Conservation (phyloP, 2,329 filamentous ascomycete species). For the Colletotrichum godetiae region DNA sequence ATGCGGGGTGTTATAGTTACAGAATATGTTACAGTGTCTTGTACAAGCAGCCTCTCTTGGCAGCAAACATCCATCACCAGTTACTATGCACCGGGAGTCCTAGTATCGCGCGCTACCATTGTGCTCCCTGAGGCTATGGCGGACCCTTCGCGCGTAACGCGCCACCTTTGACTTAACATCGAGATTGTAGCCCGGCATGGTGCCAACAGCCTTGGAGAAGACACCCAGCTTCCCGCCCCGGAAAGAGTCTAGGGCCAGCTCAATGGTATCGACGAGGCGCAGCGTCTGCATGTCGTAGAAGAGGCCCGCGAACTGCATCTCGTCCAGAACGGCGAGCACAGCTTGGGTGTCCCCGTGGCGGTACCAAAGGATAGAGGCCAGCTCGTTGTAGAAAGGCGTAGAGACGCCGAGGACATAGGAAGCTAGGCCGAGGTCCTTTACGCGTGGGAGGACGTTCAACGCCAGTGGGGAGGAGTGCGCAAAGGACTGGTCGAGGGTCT, state of each 20-base stretch:
- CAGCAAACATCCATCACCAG: neutral
- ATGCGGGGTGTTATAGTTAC: neutral
- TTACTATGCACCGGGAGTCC: neutral
- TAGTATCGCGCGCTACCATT: neutral
- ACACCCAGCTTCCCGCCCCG: constrained; percentile 23
- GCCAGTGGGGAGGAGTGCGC: constrained; percentile 66
- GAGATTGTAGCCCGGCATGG: constrained; percentile 35
- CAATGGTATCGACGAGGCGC: constrained; percentile 47
- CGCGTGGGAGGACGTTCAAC: constrained; percentile 71
- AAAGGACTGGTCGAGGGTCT: constrained; percentile 69
- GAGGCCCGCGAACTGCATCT: constrained; percentile 74
- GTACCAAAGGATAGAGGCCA: constrained; percentile 71
- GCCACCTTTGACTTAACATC: constrained; percentile 32
- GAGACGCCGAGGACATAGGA: constrained; percentile 79
- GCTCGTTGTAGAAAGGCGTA: constrained; percentile 75
- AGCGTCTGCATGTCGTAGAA: constrained; percentile 64
- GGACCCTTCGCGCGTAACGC: constrained; percentile 14
- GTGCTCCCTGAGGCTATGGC: neutral
- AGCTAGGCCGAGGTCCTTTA: constrained; percentile 75
- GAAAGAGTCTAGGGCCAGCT: constrained; percentile 42
- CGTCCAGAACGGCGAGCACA: constrained; percentile 67
- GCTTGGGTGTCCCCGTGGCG: constrained; percentile 67
- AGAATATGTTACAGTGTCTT: constrained; percentile 6
- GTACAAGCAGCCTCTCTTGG: neutral
- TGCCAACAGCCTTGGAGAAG: constrained; percentile 31